Evolutionary conservation across 2,329 filamentous ascomycete species (phyloP), one percentile per base, ranked within the genome.

Genomic region (Thermoascus crustaceus): DNA sequence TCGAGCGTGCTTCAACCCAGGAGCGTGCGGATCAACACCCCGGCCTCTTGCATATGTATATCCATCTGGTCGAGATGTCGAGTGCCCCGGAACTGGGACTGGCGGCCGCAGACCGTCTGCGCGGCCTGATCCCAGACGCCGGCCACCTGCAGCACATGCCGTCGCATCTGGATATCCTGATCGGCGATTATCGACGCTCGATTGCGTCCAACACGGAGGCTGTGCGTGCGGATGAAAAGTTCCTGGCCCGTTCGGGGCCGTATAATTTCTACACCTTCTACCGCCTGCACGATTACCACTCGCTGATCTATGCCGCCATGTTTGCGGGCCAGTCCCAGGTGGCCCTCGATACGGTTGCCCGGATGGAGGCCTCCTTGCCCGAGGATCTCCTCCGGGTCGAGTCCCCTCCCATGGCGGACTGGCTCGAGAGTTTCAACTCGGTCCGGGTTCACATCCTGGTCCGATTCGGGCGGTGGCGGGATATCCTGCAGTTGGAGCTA

Each of bases 31-130:
- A 65, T 3, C 46, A 62, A 5, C 84, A 91, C 48, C 78, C 83
- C 0, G 83, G 82, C 0, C 57, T 87, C 0, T 64, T 86, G 4
- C 83, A 88, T 54, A 60, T 85, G 20, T 87, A 87, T 54, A 82
- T 86, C 24, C 82, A 86, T 47, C 70, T 85, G 3, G 82, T 85
- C 68, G 82, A 87, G 51, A 85, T 85, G 81, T 85, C 80, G 1
- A 61, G 66, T 0, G 68, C 61, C 0, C 81, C 81, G 0, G 81
- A 84, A 49, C 51, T 57, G 0, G 82, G 77, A 1, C 53, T 83
- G 14, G 63, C 70, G 0, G 63, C 71, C 0, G 80, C 79, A 7
- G 69, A 85, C 48, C 61, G 36, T n/a, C 67, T 83, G 7, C 73
- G 80, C 10, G 68, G 64, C 10, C 67, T 84, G 3, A 71, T 80